Conservation (phyloP, 192 early-diverging fungal species). For the Gonapodya sp. region DNA sequence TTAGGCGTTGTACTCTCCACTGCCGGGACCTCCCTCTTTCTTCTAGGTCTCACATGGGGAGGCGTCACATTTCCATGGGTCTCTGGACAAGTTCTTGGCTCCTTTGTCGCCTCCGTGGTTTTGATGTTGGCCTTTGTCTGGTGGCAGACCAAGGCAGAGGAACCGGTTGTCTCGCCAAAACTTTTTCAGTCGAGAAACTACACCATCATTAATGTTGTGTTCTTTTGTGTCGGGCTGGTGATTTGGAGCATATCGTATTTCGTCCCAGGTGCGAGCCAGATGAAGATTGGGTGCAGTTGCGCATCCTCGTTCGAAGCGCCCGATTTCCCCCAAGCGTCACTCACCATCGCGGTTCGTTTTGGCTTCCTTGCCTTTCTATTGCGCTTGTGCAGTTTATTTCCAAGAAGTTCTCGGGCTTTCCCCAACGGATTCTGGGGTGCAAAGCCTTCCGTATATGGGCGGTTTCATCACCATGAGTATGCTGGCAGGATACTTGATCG, state of each 20-base stretch:
- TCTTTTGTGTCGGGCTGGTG: not conserved
- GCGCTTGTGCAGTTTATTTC: not conserved
- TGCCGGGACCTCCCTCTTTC: not conserved
- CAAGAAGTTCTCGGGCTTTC: not conserved
- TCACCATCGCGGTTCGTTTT: not conserved
- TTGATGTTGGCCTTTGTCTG: not conserved
- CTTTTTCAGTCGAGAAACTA: conserved; percentile 14
- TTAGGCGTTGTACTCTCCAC: not conserved
- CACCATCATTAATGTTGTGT: not conserved
- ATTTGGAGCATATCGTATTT: not conserved
- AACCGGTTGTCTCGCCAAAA: conserved; percentile 5
- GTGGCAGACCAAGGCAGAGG: conserved; percentile 1
- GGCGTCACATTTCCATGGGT: not conserved
- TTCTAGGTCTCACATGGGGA: conserved; percentile 5
- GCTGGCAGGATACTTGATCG: not conserved
- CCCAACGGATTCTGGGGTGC: not conserved
- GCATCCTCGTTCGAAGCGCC: not conserved
- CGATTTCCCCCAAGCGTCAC: too few relatives aligned
- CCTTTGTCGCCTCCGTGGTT: not conserved
- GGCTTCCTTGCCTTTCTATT: not conserved
- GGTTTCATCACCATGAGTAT: not conserved
- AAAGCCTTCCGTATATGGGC: not conserved
- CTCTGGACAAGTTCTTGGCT: not conserved
- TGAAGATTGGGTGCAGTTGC: not conserved
- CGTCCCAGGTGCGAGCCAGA: not conserved